A percentile compares a stretch with the other conserved stretches of the same genome.
These are phyloP conservation scores for Umbelopsis ramanniana DNA, from an alignment of 192 early-diverging fungal genomes.

Conservation along the genomic window DNA sequence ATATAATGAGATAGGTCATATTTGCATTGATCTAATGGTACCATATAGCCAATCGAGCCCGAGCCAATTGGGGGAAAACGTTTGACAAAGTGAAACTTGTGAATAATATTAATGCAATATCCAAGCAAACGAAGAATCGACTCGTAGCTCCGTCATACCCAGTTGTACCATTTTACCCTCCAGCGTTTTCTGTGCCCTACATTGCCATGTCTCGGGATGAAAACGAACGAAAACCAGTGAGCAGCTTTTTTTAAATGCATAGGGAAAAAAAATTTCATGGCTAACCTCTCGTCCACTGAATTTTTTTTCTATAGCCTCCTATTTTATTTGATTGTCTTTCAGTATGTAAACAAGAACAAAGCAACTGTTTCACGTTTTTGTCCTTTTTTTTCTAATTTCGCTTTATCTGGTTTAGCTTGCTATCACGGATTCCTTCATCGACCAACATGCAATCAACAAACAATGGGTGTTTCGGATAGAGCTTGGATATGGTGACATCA, in stretches of 20 bases:
- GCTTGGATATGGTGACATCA: conserved; percentile 75
- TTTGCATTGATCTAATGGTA: neutral
- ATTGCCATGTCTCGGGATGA: conserved; percentile 32
- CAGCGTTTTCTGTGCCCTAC: conserved; percentile 34
- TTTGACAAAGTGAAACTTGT: conserved; percentile 29
- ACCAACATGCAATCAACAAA: conserved; percentile 31
- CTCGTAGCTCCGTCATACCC: conserved; percentile 37
- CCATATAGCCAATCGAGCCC: conserved; percentile 14
- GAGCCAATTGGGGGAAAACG: conserved; percentile 29
- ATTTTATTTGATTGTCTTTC: conserved; percentile 38
- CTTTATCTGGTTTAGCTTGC: conserved; percentile 42
- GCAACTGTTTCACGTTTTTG: too few relatives aligned
- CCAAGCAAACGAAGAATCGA: conserved; percentile 48
- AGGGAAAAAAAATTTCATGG: too few relatives aligned
- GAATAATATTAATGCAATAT: conserved; percentile 29
- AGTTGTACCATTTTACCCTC: conserved; percentile 37
- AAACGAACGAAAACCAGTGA: conserved; percentile 35
- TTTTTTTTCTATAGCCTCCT: conserved; percentile 31
- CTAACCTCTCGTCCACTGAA: neutral
- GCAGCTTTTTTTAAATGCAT: too few relatives aligned
- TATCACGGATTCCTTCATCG: conserved; percentile 52
- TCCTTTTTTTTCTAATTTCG: neutral
- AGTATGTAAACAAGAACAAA: conserved; percentile 22
- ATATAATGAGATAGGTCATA: neutral
- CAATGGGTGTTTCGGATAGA: conserved; percentile 72